Evolutionary conservation across 2,329 filamentous ascomycete genomes (phyloP).

Genomic region (Zalaria sp.): DNA sequence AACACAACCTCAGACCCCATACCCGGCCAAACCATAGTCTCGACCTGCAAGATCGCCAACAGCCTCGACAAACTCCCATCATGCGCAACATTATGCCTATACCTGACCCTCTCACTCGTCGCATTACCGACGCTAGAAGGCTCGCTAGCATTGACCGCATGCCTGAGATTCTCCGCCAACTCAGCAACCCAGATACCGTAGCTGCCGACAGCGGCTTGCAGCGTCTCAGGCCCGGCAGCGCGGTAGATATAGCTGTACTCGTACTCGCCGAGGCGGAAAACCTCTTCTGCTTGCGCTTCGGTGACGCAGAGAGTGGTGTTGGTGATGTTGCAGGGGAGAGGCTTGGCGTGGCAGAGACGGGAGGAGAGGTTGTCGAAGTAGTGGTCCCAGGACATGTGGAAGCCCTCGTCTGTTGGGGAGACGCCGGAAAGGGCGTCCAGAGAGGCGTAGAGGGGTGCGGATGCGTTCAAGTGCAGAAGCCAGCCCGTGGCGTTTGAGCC

Average conservation of each 20-base stretch:
- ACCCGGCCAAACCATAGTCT: conserved; percentile 70
- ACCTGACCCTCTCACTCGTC: conserved; percentile 27
- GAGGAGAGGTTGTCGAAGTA: conserved; percentile 78
- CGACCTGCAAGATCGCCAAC: conserved; percentile 55
- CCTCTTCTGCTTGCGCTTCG: conserved; percentile 47
- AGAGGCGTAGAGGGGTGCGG: conserved; percentile 38
- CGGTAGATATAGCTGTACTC: conserved; percentile 72
- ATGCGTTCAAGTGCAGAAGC: conserved; percentile 47
- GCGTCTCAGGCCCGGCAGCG: conserved; percentile 41
- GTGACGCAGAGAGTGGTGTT: conserved; percentile 44
- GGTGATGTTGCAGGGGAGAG: conserved; percentile 51
- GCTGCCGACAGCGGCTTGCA: conserved; percentile 46
- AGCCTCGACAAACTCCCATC: conserved; percentile 59
- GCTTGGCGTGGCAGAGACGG: conserved; percentile 59
- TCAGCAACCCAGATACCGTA: conserved; percentile 66
- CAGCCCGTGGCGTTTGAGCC: conserved; percentile 38
- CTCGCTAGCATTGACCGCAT: conserved; percentile 28
- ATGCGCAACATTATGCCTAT: conserved; percentile 68
- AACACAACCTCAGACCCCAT: conserved; percentile 72
- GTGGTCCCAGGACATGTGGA: conserved; percentile 62
- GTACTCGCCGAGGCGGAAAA: conserved; percentile 66
- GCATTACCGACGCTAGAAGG: conserved; percentile 13
- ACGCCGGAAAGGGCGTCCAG: conserved; percentile 61
- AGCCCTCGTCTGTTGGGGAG: conserved; percentile 38
- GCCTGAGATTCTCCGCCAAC: conserved; percentile 49